These are phyloP conservation scores for Amphicarpaea edgeworthii DNA, from an alignment of 306 rosid genomes.

Conservation along the genomic window DNA sequence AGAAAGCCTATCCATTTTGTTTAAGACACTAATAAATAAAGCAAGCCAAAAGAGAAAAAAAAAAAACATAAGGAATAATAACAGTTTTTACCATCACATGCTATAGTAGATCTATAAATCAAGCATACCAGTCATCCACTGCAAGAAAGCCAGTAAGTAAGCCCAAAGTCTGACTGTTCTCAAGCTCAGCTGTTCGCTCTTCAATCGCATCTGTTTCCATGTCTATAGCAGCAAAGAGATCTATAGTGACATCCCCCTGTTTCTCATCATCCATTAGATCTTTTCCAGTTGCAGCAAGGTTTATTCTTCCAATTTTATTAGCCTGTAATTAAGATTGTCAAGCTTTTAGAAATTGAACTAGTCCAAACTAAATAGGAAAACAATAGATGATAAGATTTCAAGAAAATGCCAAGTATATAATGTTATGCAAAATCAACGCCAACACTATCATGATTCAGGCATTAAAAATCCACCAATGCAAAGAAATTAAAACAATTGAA, in stretches of 20 bases:
- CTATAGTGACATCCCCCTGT: slow-evolving; percentile 87
- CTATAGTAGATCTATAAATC: slow-evolving; percentile 32
- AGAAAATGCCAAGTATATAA: not conserved
- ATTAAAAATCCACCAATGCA: slow-evolving; percentile 15
- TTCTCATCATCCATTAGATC: slow-evolving; percentile 99
- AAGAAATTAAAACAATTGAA: slow-evolving; percentile 28
- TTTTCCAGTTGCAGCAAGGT: slow-evolving; percentile 97
- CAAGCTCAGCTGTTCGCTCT: slow-evolving; percentile 84
- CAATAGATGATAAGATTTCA: not conserved
- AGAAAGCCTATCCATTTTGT: slow-evolving; percentile 9
- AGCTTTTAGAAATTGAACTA: slow-evolving; percentile 24
- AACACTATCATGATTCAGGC: not conserved
- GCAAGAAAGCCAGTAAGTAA: slow-evolving; percentile 93
- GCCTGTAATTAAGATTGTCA: slow-evolving; percentile 66
- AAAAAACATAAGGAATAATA: not conserved
- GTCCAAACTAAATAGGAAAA: slow-evolving; percentile 27
- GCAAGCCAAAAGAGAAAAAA: slow-evolving; percentile 8
- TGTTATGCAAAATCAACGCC: slow-evolving; percentile 25
- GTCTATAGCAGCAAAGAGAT: slow-evolving; percentile 85
- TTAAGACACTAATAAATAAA: not conserved
- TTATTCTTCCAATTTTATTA: slow-evolving; percentile 91
- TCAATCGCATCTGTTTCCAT: slow-evolving; percentile 79
- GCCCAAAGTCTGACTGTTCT: slow-evolving; percentile 89
- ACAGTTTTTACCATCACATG: slow-evolving; percentile 5
- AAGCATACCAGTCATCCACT: slow-evolving; percentile 88